Evolutionary conservation across 768 basidiomycete species (phyloP).

Genomic region (Bullera alba): DNA sequence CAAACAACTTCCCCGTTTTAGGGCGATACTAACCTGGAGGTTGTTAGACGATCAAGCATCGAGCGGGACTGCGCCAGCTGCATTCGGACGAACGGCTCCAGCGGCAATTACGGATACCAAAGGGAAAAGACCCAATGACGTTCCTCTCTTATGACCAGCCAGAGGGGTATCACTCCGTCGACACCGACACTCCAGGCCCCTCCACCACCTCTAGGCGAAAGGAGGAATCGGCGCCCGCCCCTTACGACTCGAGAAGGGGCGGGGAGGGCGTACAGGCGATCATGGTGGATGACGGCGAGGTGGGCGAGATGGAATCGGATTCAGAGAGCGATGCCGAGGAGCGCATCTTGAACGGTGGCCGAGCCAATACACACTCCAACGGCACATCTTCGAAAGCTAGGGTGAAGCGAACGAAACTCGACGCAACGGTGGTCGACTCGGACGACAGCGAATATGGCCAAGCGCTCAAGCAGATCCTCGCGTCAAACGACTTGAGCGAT

Average conservation of each 20-base stretch:
- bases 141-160: constrained; percentile 19
- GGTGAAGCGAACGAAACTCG: no score
- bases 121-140: constrained; percentile 9
- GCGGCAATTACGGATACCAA: constrained; percentile 25
- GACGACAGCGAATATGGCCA: background rate
- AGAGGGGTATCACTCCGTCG: constrained; percentile 1
- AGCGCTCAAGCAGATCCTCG: no score
- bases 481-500: no score
- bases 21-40: background rate
- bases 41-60: constrained; percentile 30
- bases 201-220: background rate
- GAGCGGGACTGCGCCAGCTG: constrained; percentile 20
- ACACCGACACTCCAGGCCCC: background rate
- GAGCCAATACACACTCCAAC: no score
- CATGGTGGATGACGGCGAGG: constrained; percentile 27
- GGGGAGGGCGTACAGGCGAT: constrained; percentile 11
- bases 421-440: background rate
- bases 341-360: no score
- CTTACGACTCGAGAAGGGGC: constrained; percentile 1
- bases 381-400: no score
- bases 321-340: no score
- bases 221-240: background rate
- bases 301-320: background rate
- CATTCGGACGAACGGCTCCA: constrained; percentile 30
- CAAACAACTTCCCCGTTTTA: background rate